Evolutionary conservation across 2,329 filamentous ascomycete species (phyloP), one percentile per base, ranked within the genome.

Genomic region (Pyrenochaeta sp.): DNA sequence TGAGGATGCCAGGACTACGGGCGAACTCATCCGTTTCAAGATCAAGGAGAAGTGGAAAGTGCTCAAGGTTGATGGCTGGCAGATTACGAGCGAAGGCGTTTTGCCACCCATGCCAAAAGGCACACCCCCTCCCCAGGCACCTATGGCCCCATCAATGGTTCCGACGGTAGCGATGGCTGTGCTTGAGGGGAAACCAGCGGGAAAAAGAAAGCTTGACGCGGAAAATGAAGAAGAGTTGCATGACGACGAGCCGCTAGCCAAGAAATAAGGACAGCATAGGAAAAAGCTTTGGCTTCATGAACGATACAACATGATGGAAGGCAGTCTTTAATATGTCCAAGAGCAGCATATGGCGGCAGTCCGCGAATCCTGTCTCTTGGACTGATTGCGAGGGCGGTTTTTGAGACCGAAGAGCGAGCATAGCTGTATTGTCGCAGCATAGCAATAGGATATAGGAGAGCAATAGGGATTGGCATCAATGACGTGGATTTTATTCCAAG

Each of bases 1-100:
- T 27, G 95, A 99, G 76, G 95, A 99, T 73, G 92, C 95, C 0
- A 85, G 90, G 46, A 91, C 93, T 0, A 94, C 96, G 0, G 95
- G 94, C 0, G 93, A 98, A 59, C 77, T 99, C 50, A 91, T 96
- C 0, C 82, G 90, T 46, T 83, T 88, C 49, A 91, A 88, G 75
- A 84, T 96, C 5, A 84, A 82, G 51, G 83, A 90, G 53, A 84
- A 87, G 61, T 97, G 92, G 91, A 86, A 84, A 61, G 77, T 79
- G 32, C 81, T 95, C 82, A 84, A 86, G 75, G 77, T 79, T 40
- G 79, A 84, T 24, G 92, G 92, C 0, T 97, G 91, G 90, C 81
- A 65, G 36, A 66, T 75, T 37, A 64, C 57, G 30, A 66, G 75
- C 25, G 71, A 67, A 27, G 67, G 69, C 2, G 68, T 77, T 9